These are phyloP conservation scores for Haplographium delicatum DNA, from an alignment of 495 filamentous ascomycete species.

Conservation along the genomic window DNA sequence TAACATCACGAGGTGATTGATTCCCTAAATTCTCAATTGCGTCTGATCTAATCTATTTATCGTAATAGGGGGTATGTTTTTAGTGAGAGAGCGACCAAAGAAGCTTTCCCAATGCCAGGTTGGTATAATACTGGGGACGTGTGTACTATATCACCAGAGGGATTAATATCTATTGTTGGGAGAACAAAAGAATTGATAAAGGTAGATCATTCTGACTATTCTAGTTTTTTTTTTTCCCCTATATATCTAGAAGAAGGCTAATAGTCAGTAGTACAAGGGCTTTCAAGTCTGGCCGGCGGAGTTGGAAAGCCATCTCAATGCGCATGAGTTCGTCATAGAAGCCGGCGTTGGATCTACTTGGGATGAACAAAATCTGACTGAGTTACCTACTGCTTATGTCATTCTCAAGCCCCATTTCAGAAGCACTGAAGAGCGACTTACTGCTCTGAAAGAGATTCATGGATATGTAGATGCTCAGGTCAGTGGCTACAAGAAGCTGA, in stretches of 20 bases:
- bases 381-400: constrained; percentile 77
- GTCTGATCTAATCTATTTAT: too few species aligned
- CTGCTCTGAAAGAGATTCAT: background rate
- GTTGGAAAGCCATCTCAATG: constrained; percentile 54
- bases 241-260: too few species aligned
- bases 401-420: constrained; percentile 34
- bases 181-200: constrained; percentile 66
- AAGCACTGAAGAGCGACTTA: background rate
- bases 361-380: constrained; percentile 49
- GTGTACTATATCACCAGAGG: constrained; percentile 50
- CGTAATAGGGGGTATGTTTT: too few species aligned
- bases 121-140: constrained; percentile 66
- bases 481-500: constrained; percentile 8
- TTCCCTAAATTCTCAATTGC: too few species aligned
- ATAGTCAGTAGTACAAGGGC: constrained; percentile 61
- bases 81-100: constrained; percentile 50
- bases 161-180: constrained; percentile 56
- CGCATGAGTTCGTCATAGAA: constrained; percentile 69
- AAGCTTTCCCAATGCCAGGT: constrained; percentile 51
- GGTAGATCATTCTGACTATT: too few species aligned
- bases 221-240: too few species aligned
- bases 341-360: constrained; percentile 59
- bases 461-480: background rate
- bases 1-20: too few species aligned
- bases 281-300: constrained; percentile 65